phyloP scores from a whole-genome alignment of 108 stramenopile genomes.

The Skeletonema tropicum region DNA sequence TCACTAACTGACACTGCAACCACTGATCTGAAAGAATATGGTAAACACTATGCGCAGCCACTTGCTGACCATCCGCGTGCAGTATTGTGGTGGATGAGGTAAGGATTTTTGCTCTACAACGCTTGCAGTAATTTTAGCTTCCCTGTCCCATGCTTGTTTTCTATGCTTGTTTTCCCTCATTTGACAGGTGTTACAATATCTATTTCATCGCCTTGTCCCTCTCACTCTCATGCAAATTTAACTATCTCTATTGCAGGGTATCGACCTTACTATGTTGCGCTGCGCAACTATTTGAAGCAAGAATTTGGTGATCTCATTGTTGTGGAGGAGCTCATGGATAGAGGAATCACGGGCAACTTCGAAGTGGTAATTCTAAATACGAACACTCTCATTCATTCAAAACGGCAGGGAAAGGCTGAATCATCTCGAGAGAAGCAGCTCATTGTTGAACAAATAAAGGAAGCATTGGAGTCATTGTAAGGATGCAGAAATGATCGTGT shows the following conservation, averaged over 20 bases:
- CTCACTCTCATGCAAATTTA: neutral
- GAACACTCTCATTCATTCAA: conserved; percentile 57
- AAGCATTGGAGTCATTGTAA: conserved; percentile 39
- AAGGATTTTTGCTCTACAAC: neutral
- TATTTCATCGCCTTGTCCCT: neutral
- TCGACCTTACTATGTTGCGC: conserved; percentile 21
- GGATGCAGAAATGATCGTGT: neutral
- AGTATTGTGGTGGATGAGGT: conserved; percentile 53
- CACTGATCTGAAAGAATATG: neutral
- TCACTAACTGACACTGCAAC: no score
- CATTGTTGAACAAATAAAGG: conserved; percentile 50
- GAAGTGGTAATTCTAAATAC: conserved; percentile 53
- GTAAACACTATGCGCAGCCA: conserved; percentile 3
- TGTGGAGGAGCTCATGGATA: conserved; percentile 49
- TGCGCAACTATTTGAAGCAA: conserved; percentile 34
- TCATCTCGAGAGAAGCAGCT: conserved; percentile 22
- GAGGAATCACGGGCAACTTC: conserved; percentile 54
- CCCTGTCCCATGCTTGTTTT: no score
- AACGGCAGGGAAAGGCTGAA: conserved; percentile 38
- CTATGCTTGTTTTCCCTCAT: no score
- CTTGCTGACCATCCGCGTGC: conserved; percentile 26
- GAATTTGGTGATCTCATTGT: conserved; percentile 38
- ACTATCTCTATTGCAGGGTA: conserved; percentile 8
- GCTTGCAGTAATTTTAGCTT: no score
- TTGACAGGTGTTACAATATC: neutral